Evolutionary conservation across 2,329 filamentous ascomycete species (phyloP).

Genomic region (Dactylellina haptotyla): DNA sequence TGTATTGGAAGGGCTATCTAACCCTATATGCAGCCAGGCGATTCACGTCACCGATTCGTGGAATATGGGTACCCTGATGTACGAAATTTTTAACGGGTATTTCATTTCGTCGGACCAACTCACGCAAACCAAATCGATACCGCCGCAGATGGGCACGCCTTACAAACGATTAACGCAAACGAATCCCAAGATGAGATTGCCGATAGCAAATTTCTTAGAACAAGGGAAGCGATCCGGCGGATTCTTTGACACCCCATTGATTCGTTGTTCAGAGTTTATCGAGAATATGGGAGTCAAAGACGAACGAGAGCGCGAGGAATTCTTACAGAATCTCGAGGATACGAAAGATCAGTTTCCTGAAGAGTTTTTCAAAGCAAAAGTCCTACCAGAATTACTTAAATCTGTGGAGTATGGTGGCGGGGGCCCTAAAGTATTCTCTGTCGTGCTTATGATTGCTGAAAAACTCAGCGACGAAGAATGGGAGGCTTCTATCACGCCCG

Average conservation of each 20-base stretch:
- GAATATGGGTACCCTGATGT: slow-evolving; percentile 82
- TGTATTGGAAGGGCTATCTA: not conserved
- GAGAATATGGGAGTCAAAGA: slow-evolving; percentile 91
- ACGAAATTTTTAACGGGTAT: slow-evolving; percentile 89
- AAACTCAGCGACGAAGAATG: slow-evolving; percentile 93
- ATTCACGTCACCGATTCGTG: slow-evolving; percentile 81
- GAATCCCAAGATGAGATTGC: slow-evolving; percentile 88
- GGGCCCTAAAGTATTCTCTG: slow-evolving; percentile 85
- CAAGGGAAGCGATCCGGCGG: slow-evolving; percentile 82
- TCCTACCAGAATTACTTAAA: slow-evolving; percentile 94
- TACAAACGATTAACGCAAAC: slow-evolving; percentile 90
- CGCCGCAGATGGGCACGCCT: slow-evolving; percentile 85
- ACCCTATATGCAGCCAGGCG: slow-evolving; percentile 49
- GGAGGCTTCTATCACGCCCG: slow-evolving; percentile 81
- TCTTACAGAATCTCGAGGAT: slow-evolving; percentile 84
- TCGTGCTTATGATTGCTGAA: slow-evolving; percentile 88
- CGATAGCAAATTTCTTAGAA: slow-evolving; percentile 84
- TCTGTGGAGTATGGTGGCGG: slow-evolving; percentile 98
- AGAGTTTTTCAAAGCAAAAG: slow-evolving; percentile 97
- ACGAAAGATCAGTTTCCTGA: slow-evolving; percentile 94
- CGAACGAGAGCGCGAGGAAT: slow-evolving; percentile 82
- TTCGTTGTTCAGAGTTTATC: slow-evolving; percentile 89
- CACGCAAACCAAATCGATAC: slow-evolving; percentile 84
- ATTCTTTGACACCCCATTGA: slow-evolving; percentile 92
- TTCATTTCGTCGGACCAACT: slow-evolving; percentile 81